phyloP scores from a whole-genome alignment of 768 basidiomycete species.

The Phanerochaete carnosa region DNA sequence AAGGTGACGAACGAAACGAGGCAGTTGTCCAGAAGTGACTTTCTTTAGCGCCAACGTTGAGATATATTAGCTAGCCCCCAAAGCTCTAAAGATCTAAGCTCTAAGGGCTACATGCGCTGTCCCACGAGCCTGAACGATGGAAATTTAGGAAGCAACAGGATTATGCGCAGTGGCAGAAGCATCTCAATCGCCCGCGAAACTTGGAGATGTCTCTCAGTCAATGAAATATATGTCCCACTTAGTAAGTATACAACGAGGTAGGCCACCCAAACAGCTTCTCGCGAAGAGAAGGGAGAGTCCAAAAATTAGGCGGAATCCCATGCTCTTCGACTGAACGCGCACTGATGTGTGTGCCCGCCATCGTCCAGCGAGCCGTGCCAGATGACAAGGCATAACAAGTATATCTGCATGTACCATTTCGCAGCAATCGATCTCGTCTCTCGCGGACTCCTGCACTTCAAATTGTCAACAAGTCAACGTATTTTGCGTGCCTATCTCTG shows the following conservation, averaged over 20 bases:
- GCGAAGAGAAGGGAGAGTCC: conserved; percentile 28
- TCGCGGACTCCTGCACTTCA: background rate
- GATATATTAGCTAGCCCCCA: background rate
- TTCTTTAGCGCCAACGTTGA: conserved; percentile 1
- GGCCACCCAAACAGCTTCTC: conserved; percentile 25
- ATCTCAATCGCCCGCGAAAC: no score
- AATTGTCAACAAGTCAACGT: background rate
- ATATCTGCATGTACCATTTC: no score
- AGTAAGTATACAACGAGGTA: background rate
- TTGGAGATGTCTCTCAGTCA: no score
- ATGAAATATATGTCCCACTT: background rate
- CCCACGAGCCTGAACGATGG: no score
- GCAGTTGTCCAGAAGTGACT: conserved; percentile 8
- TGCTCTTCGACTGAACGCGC: background rate
- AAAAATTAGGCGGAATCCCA: conserved; percentile 32
- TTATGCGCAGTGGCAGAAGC: no score
- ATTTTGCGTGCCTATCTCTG: conserved; percentile 7
- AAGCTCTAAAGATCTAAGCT: background rate
- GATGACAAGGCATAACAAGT: no score
- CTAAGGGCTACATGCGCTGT: no score
- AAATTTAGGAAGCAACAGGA: no score
- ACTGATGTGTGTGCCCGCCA: background rate
- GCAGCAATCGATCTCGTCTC: background rate
- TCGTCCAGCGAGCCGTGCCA: background rate
- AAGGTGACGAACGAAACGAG: conserved; percentile 10